Conservation (phyloP, 345 rosid genomes). For the Hypericum androsaemum region DNA sequence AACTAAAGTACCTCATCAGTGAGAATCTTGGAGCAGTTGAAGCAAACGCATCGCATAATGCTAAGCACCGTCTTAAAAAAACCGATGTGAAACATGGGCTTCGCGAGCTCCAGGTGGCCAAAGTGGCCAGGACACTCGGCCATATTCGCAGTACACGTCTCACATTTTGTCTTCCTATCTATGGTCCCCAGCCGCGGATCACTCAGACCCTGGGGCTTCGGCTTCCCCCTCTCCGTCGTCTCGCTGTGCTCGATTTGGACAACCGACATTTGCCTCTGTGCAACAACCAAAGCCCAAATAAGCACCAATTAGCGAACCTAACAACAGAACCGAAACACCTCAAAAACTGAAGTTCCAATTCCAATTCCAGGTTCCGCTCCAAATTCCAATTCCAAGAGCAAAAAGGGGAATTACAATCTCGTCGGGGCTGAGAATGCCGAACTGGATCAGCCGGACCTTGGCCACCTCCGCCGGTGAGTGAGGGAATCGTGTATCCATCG, state of each 20-base stretch:
- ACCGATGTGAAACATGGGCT: slow-evolving; percentile 94
- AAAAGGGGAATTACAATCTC: slow-evolving; percentile 58
- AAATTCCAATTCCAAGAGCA: slow-evolving; percentile 1
- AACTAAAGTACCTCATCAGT: slow-evolving; percentile 59
- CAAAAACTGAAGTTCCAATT: not conserved
- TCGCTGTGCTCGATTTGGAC: slow-evolving; percentile 79
- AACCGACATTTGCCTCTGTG: slow-evolving; percentile 96
- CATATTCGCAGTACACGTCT: slow-evolving; percentile 88
- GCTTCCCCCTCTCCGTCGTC: slow-evolving; percentile 89
- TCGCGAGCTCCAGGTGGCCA: slow-evolving; percentile 93
- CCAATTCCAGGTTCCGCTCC: not conserved
- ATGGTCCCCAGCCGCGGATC: slow-evolving; percentile 82
- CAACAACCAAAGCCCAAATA: slow-evolving; percentile 1
- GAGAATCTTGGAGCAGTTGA: slow-evolving; percentile 89
- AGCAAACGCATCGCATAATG: slow-evolving; percentile 88
- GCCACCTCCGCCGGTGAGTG: slow-evolving; percentile 94
- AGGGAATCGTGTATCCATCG: slow-evolving; percentile 56
- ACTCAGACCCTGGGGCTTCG: slow-evolving; percentile 72
- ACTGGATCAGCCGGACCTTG: slow-evolving; percentile 82
- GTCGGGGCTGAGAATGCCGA: slow-evolving; percentile 91
- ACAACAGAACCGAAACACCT: not conserved
- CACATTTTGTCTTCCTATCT: slow-evolving; percentile 85
- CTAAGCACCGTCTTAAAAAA: slow-evolving; percentile 84
- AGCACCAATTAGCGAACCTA: not conserved
- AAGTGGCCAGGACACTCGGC: slow-evolving; percentile 96